Evolutionary conservation across 1,139 yeast species (phyloP), one percentile per base, ranked within the genome.

Genomic region (Sugiyamaella paludigena): DNA sequence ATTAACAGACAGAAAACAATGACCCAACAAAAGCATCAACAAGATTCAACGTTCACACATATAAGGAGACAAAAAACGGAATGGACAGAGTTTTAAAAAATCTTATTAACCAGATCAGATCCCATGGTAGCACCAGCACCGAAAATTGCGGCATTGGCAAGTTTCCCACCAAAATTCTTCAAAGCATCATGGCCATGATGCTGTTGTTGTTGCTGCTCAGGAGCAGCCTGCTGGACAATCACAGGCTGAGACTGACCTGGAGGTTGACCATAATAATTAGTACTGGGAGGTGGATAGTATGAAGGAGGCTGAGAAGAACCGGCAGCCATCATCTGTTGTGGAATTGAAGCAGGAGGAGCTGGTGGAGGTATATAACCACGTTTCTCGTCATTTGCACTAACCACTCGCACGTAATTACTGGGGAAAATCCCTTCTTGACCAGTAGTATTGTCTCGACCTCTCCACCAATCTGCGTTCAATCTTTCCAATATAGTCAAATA

Each of bases 81-180:
- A 19, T 19, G 24, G 5, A 4, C 24, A 19, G 5, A 5, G 24
- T 19, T 19, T 65, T 76, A 88, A 59, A 89, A 87, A 53, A 91
- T 89, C 40, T 89, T 80, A 70, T 91, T 84, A 55, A 92, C 88
- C 48, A 92, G 58, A 63, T 91, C 92, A 44, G 92, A 78, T 61
- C 98, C 98, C 48, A 91, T 75, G 1, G 97, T 85, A 36, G 98
- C 96, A 74, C 98, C 98, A 16, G 97, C 98, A 69, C 98, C 98
- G 59, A 88, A 91, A 52, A 91, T 81, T 28, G 95, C 95, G 6
- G 97, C 97, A 60, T 88, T 84, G 47, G 97, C 97, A 48, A 91
- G 73, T 68, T 87, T 84, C 50, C 87, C 76, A 15, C 97, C 97
- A 60, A 87, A 80, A 65, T 78, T 84, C 66, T 79, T 81, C 48